Percentiles rank a stretch among this genome's conserved stretches.
phyloP scores from a whole-genome alignment of 2,329 filamentous ascomycete genomes.

The Catunica adiposa region DNA sequence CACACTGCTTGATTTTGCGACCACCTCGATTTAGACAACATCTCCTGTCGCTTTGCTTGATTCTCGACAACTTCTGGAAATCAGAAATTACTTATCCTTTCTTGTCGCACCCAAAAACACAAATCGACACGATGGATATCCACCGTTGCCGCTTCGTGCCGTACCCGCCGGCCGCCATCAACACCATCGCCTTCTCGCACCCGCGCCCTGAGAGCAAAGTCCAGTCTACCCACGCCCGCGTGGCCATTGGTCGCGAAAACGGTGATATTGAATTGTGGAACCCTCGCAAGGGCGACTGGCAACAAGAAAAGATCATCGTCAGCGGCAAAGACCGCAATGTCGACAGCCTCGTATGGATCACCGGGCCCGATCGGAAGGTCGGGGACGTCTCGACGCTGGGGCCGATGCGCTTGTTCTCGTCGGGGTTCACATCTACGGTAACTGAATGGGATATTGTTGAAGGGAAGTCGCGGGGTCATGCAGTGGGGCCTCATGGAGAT shows the following conservation, averaged over 20 bases:
- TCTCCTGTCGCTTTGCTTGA: too few relatives aligned
- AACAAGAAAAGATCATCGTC: constrained; percentile 72
- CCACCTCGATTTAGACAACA: too few relatives aligned
- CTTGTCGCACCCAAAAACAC: not conserved
- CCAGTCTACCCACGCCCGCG: constrained; percentile 43
- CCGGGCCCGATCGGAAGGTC: constrained; percentile 59
- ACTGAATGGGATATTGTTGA: constrained; percentile 89
- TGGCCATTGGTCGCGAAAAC: constrained; percentile 83
- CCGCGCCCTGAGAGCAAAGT: constrained; percentile 32
- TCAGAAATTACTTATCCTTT: not conserved
- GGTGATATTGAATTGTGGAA: constrained; percentile 98
- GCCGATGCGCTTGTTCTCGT: constrained; percentile 78
- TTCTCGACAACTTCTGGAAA: not conserved
- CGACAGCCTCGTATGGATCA: constrained; percentile 82
- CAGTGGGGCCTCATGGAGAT: constrained; percentile 83
- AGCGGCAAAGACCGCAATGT: constrained; percentile 76
- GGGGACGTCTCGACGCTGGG: constrained; percentile 40
- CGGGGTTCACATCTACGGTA: constrained; percentile 79
- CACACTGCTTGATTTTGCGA: not conserved
- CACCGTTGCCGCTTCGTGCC: constrained; percentile 94
- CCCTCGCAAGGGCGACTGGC: constrained; percentile 64
- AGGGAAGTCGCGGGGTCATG: constrained; percentile 61
- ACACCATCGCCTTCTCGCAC: constrained; percentile 86
- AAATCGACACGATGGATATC: constrained; percentile 55
- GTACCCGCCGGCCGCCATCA: constrained; percentile 82